Evolutionary conservation across 1,284 basidiomycete species (phyloP).

Genomic region (Puccinia horiana): DNA sequence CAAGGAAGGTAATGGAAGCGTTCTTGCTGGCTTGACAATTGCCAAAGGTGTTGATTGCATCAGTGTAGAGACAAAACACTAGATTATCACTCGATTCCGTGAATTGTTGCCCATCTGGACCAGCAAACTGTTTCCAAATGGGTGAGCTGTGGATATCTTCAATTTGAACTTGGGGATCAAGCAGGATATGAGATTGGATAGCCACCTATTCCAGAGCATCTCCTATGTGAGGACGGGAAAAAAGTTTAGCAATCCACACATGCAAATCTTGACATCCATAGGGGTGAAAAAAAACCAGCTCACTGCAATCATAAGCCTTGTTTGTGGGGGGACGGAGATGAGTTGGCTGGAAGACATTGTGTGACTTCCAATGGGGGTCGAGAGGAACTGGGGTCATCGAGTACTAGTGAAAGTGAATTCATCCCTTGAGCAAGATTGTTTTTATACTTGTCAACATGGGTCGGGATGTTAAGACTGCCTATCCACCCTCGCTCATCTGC

Average conservation of each 20-base stretch:
- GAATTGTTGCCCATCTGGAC: neutral
- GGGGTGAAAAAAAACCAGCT: no score
- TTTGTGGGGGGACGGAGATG: neutral
- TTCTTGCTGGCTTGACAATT: slow-evolving; percentile 9
- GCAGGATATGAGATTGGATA: neutral
- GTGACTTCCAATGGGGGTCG: neutral
- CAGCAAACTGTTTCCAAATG: slow-evolving; percentile 21
- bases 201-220: neutral
- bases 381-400: neutral
- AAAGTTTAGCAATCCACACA: slow-evolving; percentile 3
- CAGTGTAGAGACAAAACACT: slow-evolving; percentile 4
- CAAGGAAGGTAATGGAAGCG: slow-evolving; percentile 27
- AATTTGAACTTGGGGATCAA: neutral
- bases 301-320: no score
- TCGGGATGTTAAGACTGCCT: no score
- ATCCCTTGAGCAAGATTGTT: no score
- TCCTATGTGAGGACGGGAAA: slow-evolving; percentile 11
- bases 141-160: slow-evolving; percentile 1
- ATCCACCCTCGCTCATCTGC: no score
- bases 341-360: no score
- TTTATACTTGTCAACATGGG: no score
- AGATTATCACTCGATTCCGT: slow-evolving; percentile 6
- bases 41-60: slow-evolving; percentile 17
- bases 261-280: slow-evolving; percentile 12
- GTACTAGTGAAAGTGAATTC: neutral